These are phyloP conservation scores for Leishmania guyanensis DNA, from an alignment of 208 protist species.

Conservation along the genomic window DNA sequence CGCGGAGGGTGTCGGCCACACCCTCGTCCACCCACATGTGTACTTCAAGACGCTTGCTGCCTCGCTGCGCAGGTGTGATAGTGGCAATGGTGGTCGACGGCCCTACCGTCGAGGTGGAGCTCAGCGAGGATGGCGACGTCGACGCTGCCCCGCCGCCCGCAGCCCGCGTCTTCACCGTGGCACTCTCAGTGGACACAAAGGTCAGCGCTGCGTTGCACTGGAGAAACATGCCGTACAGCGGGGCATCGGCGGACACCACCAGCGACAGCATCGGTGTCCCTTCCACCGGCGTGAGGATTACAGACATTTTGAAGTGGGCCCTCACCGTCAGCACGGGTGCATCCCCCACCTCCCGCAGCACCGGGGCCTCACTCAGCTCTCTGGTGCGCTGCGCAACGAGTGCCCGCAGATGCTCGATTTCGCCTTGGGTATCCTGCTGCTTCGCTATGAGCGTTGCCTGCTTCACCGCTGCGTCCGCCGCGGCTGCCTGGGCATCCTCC, in stretches of 20 bases:
- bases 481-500: slow-evolving; percentile 24
- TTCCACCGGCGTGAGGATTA: slow-evolving; percentile 53
- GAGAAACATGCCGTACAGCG: slow-evolving; percentile 55
- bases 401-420: slow-evolving; percentile 51
- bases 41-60: slow-evolving; percentile 44
- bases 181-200: slow-evolving; percentile 48
- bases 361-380: slow-evolving; percentile 39
- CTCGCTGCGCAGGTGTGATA: slow-evolving; percentile 27
- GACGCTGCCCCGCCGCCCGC: slow-evolving; percentile 7
- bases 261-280: slow-evolving; percentile 58
- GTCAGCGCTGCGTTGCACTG: slow-evolving; percentile 41
- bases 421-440: slow-evolving; percentile 36
- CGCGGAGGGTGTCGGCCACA: slow-evolving; percentile 39
- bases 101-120: background rate
- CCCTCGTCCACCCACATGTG: slow-evolving; percentile 67
- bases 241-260: slow-evolving; percentile 57
- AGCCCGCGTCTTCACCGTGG: slow-evolving; percentile 30
- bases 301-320: slow-evolving; percentile 61
- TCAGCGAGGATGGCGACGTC: slow-evolving; percentile 4
- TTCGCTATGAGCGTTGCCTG: slow-evolving; percentile 31
- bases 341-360: slow-evolving; percentile 18
- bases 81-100: slow-evolving; percentile 23
- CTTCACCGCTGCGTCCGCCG: slow-evolving; percentile 22
- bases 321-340: slow-evolving; percentile 54
- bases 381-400: slow-evolving; percentile 40